Evolutionary conservation across 2,329 filamentous ascomycete species (phyloP), one percentile per base, ranked within the genome.

Genomic region (Fonsecaea monophora): DNA sequence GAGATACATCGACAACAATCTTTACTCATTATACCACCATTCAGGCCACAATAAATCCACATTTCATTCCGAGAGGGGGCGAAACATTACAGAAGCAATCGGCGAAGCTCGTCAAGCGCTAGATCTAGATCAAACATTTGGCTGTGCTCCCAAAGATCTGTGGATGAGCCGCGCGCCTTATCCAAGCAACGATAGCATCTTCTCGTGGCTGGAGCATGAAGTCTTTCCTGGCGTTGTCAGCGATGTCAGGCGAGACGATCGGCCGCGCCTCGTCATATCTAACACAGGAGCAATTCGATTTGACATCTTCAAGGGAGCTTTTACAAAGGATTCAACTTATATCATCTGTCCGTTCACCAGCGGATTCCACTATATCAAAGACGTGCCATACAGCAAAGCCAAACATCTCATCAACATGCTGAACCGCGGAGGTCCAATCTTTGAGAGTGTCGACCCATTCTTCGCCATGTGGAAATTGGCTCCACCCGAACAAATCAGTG

Each of bases 241-340:
- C 64, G 88, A 87, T 63, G 75, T 85, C 48, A 80, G 83, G 37
- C 84, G 89, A 3, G 82, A 84, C 30, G 83, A 88, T 64, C 83
- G 85, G 48, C 85, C 92, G 9, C 85, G 87, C 6, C 80, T 98
- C 10, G 88, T 90, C 35, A 87, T 98, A 59, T 84, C 91, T 64
- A 99, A 99, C 78, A 97, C 92, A 0, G 95, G 95, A 32, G 92
- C 91, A 3, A 88, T 99, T 71, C 91, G 95, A 53, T 99, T 98
- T 78, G 95, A 99, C 77, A 91, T 99, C 68, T 96, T 97, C 83
- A 88, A 94, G 77, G 95, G 95, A 0, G 83, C 89, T 0, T 98
- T 98, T 75, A 98, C 95, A 0, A 87, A 88, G 45, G 95, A 99
- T 76, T 90, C 89, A 3, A 92, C 91, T 0, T 98, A 88, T 75